phyloP scores from a whole-genome alignment of 176 grass and related monocot species.

The Oryza coarctata region DNA sequence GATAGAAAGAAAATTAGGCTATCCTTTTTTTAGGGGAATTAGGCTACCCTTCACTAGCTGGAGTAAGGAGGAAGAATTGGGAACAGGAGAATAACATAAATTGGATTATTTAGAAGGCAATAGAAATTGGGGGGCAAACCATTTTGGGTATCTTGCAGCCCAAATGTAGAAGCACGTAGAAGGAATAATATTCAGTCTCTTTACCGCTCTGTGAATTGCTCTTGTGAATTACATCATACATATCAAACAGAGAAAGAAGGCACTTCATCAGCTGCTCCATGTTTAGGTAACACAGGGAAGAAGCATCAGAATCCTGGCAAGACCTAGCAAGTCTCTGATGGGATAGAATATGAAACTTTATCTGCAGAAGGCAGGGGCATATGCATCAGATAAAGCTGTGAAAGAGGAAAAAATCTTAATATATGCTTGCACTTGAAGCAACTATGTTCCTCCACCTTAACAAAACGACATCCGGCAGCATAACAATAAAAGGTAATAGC shows the following conservation, averaged over 20 bases:
- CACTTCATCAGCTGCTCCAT: slow-evolving; percentile 92
- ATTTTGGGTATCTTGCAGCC: slow-evolving; percentile 69
- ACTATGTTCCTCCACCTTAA: slow-evolving; percentile 14
- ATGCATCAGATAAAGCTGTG: slow-evolving; percentile 14
- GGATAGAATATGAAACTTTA: slow-evolving; percentile 84
- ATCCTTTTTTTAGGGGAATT: neutral
- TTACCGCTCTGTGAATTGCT: slow-evolving; percentile 40
- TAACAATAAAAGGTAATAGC: neutral
- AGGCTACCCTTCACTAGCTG: slow-evolving; percentile 9
- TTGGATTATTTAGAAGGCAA: slow-evolving; percentile 1
- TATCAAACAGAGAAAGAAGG: slow-evolving; percentile 69
- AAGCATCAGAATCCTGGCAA: slow-evolving; percentile 51
- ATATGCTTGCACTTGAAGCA: slow-evolving; percentile 15
- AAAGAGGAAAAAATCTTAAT: neutral
- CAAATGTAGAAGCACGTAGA: slow-evolving; percentile 88
- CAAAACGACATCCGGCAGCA: slow-evolving; percentile 6
- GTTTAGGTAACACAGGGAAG: slow-evolving; percentile 80
- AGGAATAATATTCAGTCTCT: slow-evolving; percentile 78
- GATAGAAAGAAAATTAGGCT: slow-evolving; percentile 18
- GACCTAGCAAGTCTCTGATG: slow-evolving; percentile 67
- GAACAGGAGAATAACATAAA: slow-evolving; percentile 12
- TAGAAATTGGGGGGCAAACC: slow-evolving; percentile 45
- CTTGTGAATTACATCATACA: slow-evolving; percentile 57
- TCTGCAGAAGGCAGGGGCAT: slow-evolving; percentile 47
- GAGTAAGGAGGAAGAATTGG: slow-evolving; percentile 4